Evolutionary conservation across 805 yeast species (phyloP), one percentile per base, ranked within the genome.

Genomic region (Starmerella apis): DNA sequence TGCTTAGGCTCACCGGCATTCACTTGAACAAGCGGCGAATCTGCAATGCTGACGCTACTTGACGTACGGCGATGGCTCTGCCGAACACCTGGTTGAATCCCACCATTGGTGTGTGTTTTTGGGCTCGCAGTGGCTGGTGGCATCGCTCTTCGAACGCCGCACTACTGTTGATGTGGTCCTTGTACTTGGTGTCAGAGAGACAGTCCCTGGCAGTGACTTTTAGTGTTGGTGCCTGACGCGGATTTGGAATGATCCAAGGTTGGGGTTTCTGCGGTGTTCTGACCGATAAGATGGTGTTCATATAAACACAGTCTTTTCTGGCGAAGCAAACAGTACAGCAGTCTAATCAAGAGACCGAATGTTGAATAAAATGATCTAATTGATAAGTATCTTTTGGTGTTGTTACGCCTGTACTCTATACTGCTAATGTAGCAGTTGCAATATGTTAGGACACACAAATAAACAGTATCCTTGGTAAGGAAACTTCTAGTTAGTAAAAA

Each of bases 21-120:
- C 24, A 62, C 61, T 47, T 61, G 63, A 33, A 53, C 47, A 20
- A 61, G 51, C 19, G 63, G 62, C 30, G 61, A 58, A 38, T 50
- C 56, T 11, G 47, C 35, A 3, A 47, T 35, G 30, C 37, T 46
- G 19, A 46, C 43, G 42, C 36, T 24, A 30, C 50, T 47, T 13
- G 47, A 25, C 16, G 37, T 31, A 4, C 50, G 44, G 33, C 30
- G 43, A 32, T 47, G 50, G n/a, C 39, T 25, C 1, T 28, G 32
- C 24, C 48, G 42, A 22, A 28, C 6, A 20, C 43, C 16, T 30
- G 43, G 27, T 14, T 6, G 28, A 3, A 35, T 16, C 9, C 22
- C 20, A 39, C 33, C 35, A 13, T 44, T 18, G 27, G 32, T 25
- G 8, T 35, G n/a, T 6, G 9, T 19, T 20, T 4, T n/a, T 7